Evolutionary conservation across 164 flowering plant genomes (phyloP).

Genomic region (Brasenia schreberi): DNA sequence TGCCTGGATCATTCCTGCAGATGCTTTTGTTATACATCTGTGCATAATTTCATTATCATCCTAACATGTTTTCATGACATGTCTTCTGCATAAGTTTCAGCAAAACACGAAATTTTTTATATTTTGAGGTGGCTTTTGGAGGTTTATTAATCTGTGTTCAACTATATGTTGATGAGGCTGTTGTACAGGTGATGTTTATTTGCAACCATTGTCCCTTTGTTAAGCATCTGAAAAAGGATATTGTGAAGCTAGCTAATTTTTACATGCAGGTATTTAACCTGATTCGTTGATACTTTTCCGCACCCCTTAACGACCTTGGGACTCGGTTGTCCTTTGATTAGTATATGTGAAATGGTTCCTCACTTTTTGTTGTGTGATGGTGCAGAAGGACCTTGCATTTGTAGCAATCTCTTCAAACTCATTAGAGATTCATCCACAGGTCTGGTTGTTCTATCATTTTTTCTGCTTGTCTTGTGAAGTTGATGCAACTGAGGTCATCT

Average conservation of each 20-base stretch:
- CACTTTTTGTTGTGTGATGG: slow-evolving; percentile 3
- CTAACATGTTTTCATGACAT: too few species aligned
- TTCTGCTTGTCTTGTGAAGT: too few species aligned
- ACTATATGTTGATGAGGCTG: neutral
- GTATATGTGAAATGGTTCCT: neutral
- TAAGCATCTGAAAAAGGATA: slow-evolving; percentile 61
- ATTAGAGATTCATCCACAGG: slow-evolving; percentile 77
- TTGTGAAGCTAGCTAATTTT: slow-evolving; percentile 70
- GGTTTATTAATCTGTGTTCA: neutral
- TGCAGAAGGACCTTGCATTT: slow-evolving; percentile 88
- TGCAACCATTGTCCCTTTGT: slow-evolving; percentile 98
- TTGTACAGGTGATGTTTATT: slow-evolving; percentile 78
- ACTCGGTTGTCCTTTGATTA: neutral
- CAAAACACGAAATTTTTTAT: neutral
- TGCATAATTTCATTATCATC: too few species aligned
- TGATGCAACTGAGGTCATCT: too few species aligned
- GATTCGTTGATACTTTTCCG: neutral
- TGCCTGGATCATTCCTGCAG: neutral
- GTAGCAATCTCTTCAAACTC: slow-evolving; percentile 94
- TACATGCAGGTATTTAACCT: slow-evolving; percentile 50
- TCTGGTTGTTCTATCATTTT: slow-evolving; percentile 3
- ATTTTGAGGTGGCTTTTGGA: neutral
- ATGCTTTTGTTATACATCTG: neutral
- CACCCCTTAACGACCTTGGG: too few species aligned
- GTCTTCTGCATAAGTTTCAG: too few species aligned